Conservation (phyloP, 2,329 filamentous ascomycete species). For the Colletotrichum costaricense region DNA sequence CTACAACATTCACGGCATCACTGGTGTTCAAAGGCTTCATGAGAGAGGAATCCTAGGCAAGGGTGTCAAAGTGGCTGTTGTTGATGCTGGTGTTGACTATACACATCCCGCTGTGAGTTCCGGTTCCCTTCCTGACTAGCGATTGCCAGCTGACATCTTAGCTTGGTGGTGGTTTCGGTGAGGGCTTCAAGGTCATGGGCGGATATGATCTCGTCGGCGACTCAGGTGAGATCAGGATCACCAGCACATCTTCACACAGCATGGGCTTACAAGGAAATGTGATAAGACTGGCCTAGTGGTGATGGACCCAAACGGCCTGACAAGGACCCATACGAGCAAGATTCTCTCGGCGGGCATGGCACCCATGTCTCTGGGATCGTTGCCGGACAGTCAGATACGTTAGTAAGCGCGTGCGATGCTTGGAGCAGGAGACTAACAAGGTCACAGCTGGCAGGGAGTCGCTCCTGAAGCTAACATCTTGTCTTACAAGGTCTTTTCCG, state of each 20-base stretch:
- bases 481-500: constrained; percentile 45
- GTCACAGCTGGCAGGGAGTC: constrained; percentile 37
- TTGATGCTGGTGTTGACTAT: constrained; percentile 55
- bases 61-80: constrained; percentile 51
- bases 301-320: constrained; percentile 44
- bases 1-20: constrained; percentile 51
- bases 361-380: constrained; percentile 49
- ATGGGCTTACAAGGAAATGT: not conserved
- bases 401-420: not conserved
- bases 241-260: not conserved
- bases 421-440: too few relatives aligned
- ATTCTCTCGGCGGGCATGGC: constrained; percentile 46
- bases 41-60: constrained; percentile 49
- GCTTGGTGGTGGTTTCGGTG: constrained; percentile 34
- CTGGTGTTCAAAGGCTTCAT: constrained; percentile 52
- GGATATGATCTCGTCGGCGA: constrained; percentile 35
- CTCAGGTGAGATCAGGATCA: not conserved
- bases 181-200: constrained; percentile 33
- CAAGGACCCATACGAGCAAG: constrained; percentile 45
- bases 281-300: constrained; percentile 10
- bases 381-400: constrained; percentile 34
- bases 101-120: constrained; percentile 48
- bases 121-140: too few relatives aligned
- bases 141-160: not conserved
- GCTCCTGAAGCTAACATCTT: constrained; percentile 44